Evolutionary conservation across 1,284 basidiomycete species (phyloP), one percentile per base, ranked within the genome.

Genomic region (Veloboletus limbatus): DNA sequence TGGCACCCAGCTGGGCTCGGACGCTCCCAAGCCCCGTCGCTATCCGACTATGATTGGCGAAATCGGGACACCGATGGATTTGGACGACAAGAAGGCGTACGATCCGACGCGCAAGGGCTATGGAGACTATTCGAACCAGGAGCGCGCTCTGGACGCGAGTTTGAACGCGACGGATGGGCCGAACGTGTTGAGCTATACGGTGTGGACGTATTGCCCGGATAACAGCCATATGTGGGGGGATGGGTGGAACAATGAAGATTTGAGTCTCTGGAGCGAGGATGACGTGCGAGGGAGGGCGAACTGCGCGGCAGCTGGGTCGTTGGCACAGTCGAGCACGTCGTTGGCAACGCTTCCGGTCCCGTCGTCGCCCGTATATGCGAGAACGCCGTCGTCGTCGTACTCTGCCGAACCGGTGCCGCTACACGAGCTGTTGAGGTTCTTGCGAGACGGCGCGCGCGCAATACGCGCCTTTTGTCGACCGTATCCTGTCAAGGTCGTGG

Each of bases 1-100:
- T 57, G 78, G 81, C 0, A 61, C 69, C 10, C 82, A 84, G 39
- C 76, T 90, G 2, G 69, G 65, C 8, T 43, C 32, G 11, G 51
- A 61, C 26, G 59, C 16, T 2, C 17, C 35, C 0, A 26, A 26
- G 8, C 51, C 34, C 2, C 49, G 41, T 13, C 56, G 75, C n/a
- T 97, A 90, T 59, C 96, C 96, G 0, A 96, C 90, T 0, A 74
- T 98, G 55, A 91, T 99, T 43, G 95, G 96, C 21, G 96, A 99
- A 70, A 95, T 98, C 42, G 96, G 96, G 8, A 90, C 86, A 6
- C 96, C 96, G 1, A 94, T 87, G 59, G 92, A 97, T 63, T 85
- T 97, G 84, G 94, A 97, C 63, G 71, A 69, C 40, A 92, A 88
- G 63, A 76, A 77, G 40, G 77, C 89, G 6, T 97, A 96, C 67